These are phyloP conservation scores for Serpula lacrymans DNA, from an alignment of 768 basidiomycete species.

Conservation along the genomic window DNA sequence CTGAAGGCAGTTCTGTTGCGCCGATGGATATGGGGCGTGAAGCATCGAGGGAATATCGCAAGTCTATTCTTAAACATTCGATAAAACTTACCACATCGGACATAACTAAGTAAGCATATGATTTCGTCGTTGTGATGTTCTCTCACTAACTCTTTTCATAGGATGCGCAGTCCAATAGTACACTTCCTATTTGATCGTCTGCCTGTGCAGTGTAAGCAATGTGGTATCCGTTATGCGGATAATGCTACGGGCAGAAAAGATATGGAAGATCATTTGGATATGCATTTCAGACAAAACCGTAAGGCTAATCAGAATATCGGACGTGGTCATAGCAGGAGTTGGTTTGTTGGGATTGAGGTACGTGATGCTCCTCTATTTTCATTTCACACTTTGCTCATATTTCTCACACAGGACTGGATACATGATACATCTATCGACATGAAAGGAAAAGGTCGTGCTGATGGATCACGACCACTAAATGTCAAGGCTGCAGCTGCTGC, in stretches of 20 bases:
- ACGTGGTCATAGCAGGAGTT: conserved; percentile 84
- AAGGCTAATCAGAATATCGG: conserved; percentile 75
- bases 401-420: conserved; percentile 75
- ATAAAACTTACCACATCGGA: conserved; percentile 67
- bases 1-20: conserved; percentile 10
- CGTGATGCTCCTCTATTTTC: conserved; percentile 25
- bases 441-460: conserved; percentile 69
- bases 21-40: conserved; percentile 37
- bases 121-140: background rate
- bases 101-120: conserved; percentile 57
- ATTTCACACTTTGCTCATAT: conserved; percentile 11
- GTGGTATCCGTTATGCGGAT: conserved; percentile 83
- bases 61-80: conserved; percentile 53
- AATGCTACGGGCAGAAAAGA: conserved; percentile 65
- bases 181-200: conserved; percentile 73
- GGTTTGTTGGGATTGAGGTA: conserved; percentile 85
- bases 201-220: conserved; percentile 88
- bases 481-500: conserved; percentile 58
- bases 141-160: conserved; percentile 22
- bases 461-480: conserved; percentile 47
- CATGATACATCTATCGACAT: conserved; percentile 56
- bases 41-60: conserved; percentile 55
- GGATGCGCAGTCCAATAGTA: conserved; percentile 46
- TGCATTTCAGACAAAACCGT: conserved; percentile 93
- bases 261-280: conserved; percentile 88